Evolutionary conservation across 768 basidiomycete species (phyloP).

Genomic region (Lactifluus hygrophoroides): DNA sequence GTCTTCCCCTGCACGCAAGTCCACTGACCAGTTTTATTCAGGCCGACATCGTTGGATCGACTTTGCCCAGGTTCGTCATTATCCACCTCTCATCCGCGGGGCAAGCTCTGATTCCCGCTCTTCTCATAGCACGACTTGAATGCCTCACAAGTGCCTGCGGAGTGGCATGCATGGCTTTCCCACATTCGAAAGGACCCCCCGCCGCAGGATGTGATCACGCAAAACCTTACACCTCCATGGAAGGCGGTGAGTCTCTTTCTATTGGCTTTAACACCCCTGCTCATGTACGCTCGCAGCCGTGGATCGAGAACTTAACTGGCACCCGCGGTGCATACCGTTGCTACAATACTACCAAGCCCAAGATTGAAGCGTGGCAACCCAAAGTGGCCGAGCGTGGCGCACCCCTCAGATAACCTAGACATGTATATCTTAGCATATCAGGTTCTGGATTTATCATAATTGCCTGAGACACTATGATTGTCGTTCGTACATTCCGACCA

Average conservation of each 20-base stretch:
- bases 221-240: conserved; percentile 68
- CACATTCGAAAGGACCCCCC: conserved; percentile 87
- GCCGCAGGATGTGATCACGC: conserved; percentile 61
- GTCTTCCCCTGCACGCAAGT: too few species aligned
- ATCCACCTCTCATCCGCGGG: not conserved
- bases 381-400: conserved; percentile 46
- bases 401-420: conserved; percentile 13
- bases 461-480: not conserved
- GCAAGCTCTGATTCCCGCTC: not conserved
- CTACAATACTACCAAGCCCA: conserved; percentile 82
- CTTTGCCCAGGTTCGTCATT: conserved; percentile 60
- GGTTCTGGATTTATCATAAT: not conserved
- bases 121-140: conserved; percentile 65
- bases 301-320: conserved; percentile 85
- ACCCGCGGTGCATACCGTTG: conserved; percentile 84
- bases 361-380: conserved; percentile 79
- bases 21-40: conserved; percentile 25
- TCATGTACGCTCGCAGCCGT: conserved; percentile 42
- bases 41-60: conserved; percentile 98
- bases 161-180: conserved; percentile 94
- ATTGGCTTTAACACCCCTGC: not conserved
- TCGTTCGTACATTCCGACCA: conserved; percentile 23
- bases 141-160: conserved; percentile 88
- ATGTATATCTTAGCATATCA: conserved; percentile 1
- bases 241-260: conserved; percentile 51